phyloP scores from a whole-genome alignment of 2,329 filamentous ascomycete species.

The Cladophialophora yegresii region DNA sequence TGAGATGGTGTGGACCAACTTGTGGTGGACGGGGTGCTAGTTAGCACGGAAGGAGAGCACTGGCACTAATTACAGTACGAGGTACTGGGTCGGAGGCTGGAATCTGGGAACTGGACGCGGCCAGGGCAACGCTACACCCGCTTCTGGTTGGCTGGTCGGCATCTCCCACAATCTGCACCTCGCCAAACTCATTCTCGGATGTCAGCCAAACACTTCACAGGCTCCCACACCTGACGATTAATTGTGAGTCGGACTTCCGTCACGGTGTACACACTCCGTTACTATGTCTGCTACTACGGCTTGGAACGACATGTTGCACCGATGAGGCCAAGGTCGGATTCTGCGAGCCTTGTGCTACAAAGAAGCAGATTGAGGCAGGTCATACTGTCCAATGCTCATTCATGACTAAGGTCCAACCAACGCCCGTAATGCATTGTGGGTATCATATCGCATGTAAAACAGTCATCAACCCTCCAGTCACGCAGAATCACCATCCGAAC shows the following conservation, averaged over 20 bases:
- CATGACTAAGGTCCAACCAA: not conserved
- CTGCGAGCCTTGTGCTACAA: not conserved
- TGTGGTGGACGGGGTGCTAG: not conserved
- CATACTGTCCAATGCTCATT: not conserved
- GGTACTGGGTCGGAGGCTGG: not conserved
- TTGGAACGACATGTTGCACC: not conserved
- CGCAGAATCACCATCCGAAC: not conserved
- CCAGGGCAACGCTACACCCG: slow-evolving; percentile 11
- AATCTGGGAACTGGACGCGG: slow-evolving; percentile 11
- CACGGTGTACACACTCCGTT: not conserved
- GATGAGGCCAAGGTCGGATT: not conserved
- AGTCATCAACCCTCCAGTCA: not conserved
- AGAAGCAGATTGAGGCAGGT: not conserved
- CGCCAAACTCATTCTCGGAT: not conserved
- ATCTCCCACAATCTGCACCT: slow-evolving; percentile 19
- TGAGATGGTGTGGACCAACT: slow-evolving; percentile 1
- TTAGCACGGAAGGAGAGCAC: slow-evolving; percentile 11
- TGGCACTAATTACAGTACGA: too few relatives aligned
- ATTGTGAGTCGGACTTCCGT: slow-evolving; percentile 1
- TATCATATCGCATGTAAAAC: slow-evolving; percentile 12
- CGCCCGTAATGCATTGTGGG: slow-evolving; percentile 12
- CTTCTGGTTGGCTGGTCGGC: slow-evolving; percentile 7
- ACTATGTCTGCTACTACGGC: not conserved
- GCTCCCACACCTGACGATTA: not conserved
- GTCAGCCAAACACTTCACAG: slow-evolving; percentile 1